phyloP scores from a whole-genome alignment of 495 filamentous ascomycete genomes.

The Polyplosphaeria fusca region DNA sequence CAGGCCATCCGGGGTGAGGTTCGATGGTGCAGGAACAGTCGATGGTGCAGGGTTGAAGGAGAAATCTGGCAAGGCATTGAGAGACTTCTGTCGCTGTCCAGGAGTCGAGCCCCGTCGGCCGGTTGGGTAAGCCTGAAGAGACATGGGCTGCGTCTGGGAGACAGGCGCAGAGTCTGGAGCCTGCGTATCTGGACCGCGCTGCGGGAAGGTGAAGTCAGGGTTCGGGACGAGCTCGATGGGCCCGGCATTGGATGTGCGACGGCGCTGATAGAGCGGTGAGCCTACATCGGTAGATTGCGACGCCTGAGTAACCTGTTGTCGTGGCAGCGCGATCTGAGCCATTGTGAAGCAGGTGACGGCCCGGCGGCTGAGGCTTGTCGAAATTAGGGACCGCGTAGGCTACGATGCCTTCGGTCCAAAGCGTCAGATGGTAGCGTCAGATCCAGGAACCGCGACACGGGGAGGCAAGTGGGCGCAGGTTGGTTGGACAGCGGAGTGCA shows the following conservation, averaged over 20 bases:
- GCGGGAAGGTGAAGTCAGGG: conserved; percentile 38
- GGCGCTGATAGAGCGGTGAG: conserved; percentile 35
- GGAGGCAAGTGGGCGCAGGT: conserved; percentile 4
- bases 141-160: conserved; percentile 26
- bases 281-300: conserved; percentile 22
- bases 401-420: not conserved
- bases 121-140: conserved; percentile 28
- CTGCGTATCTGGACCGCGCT: conserved; percentile 13
- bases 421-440: conserved; percentile 18
- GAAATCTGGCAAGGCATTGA: conserved; percentile 41
- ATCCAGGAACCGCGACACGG: conserved; percentile 19
- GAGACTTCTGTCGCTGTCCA: conserved; percentile 30
- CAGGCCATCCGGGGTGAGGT: conserved; percentile 30
- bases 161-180: not conserved
- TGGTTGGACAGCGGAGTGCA: conserved; percentile 21
- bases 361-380: conserved; percentile 11
- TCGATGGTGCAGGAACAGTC: conserved; percentile 12
- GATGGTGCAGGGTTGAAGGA: conserved; percentile 40
- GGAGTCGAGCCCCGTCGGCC: conserved; percentile 27
- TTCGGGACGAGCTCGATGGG: conserved; percentile 38
- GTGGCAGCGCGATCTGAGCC: conserved; percentile 35
- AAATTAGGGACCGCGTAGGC: conserved; percentile 31
- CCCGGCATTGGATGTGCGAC: conserved; percentile 15
- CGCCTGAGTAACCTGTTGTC: conserved; percentile 31
- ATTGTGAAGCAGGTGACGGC: conserved; percentile 30